Evolutionary conservation across 148 eudicot genomes (phyloP), one percentile per base, ranked within the genome.

Genomic region (Chenopodium album): DNA sequence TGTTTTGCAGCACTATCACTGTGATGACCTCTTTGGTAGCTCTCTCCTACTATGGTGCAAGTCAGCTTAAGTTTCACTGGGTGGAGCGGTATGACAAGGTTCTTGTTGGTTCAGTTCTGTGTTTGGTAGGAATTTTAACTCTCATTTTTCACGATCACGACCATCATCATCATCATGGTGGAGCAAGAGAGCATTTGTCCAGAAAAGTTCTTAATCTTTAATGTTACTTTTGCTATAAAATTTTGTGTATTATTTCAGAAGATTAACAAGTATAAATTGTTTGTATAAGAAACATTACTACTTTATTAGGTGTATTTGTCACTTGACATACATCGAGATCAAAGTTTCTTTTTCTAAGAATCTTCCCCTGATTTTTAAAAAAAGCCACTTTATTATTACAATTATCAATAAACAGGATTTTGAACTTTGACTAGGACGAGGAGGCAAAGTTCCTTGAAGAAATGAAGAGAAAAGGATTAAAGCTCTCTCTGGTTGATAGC

Each of bases 1-100:
- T 62, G 75, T 73, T 83, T 75, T 88, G 91, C 92, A 95, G 98
- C 83, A 95, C 98, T 0, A 89, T 95, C 76, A 89, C 94, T 29
- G 99, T 95, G 84, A 95, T 95, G 99, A 93, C 98, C 19, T 93
- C 97, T 28, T 80, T 95, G 83, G 99, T 95, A 77, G 99, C 99
- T 41, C 94, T 95, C 79, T 95, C 99, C n/a, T 95, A 89, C 88
- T 95, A 95, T 9, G 98, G 98, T 73, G 99, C 99, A 29, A 95
- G 98, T 87, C 99, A 95, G 83, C 88, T 95, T 69, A 95, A 95
- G 86, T 93, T 93, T 78, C 99, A 93, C 76, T 95, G 99, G 98
- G 94, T 95, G 84, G 99, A 95, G 87, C 92, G 94, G 31, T 95
- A 95, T 12, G 98, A 95, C 91, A 93, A 95, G 93, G 92, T 95